Base-by-base conservation (phyloP, 257 asterid species). In the Apocynum venetum region DNA sequence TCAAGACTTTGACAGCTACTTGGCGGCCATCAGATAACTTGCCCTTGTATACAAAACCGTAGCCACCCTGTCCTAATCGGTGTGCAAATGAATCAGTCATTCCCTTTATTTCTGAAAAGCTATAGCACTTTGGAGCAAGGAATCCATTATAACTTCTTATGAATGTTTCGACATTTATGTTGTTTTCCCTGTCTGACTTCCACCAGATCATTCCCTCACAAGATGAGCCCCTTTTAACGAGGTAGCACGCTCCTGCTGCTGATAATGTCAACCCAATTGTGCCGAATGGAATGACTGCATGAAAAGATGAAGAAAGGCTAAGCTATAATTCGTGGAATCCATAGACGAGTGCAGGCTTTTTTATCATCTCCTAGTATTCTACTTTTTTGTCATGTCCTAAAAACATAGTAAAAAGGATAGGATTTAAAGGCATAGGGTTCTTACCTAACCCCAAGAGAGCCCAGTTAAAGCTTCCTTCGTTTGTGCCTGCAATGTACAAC, bases 1-100 rank as follows among this genome's bases (percentile, higher is more conserved):
- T 77, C 78, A 90, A 79, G 73, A 88, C 84, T 83, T 88, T 90
- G 36, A 90, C 89, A 3, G 93, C 93, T 14, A 87, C 91, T 4
- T 52, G 78, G 19, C 82, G 85, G 38, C 89, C 88, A 72, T 83
- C 86, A 4, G 87, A 82, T 74, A 90, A 46, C 52, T 71, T 74
- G 59, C 93, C 91, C 80, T 82, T 86, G 83, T 86, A 90, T 31
- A 90, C 93, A 19, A 78, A 71, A 10, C 96, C 91, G 63, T 80
- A 83, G 31, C 90, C 96, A 0, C 89, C 89, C 65, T 79, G 81
- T 35, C 96, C 96, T 65, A 90, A 83, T 66, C 83, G 81, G 11
- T 86, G 82, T 4, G 78, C n/a, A 47, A 88, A 84, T 46, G 86
- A 84, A 56, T 78, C 79, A 9, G 91, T 90, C 51, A 90, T 86